These are phyloP conservation scores for Spiromastix sp. DNA, from an alignment of 2,329 filamentous ascomycete genomes.

Conservation along the genomic window DNA sequence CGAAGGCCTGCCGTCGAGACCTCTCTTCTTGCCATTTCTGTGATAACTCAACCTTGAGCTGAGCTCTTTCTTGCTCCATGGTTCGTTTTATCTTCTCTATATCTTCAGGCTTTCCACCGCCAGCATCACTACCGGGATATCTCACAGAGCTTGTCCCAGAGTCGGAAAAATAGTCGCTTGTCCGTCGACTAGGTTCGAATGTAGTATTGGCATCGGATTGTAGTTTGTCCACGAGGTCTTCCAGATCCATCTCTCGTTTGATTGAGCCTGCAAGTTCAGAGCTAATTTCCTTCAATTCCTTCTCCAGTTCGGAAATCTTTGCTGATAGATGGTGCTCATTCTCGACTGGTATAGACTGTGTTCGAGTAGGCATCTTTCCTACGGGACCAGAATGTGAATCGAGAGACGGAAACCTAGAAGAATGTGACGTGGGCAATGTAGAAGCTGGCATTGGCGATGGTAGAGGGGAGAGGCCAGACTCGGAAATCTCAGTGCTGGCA, in stretches of 20 bases:
- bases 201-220: constrained; percentile 61
- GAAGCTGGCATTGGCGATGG: constrained; percentile 42
- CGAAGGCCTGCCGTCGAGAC: constrained; percentile 60
- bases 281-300: constrained; percentile 87
- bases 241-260: constrained; percentile 87
- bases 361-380: constrained; percentile 32
- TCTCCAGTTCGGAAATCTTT: constrained; percentile 79
- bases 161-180: constrained; percentile 97
- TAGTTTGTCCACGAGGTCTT: constrained; percentile 81
- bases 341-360: constrained; percentile 31
- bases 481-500: constrained; percentile 53
- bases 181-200: constrained; percentile 56
- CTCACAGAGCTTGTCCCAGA: constrained; percentile 81
- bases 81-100: constrained; percentile 72
- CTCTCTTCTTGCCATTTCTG: constrained; percentile 83
- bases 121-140: constrained; percentile 52
- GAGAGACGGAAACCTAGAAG: constrained; percentile 13
- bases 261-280: constrained; percentile 88
- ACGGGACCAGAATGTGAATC: constrained; percentile 34
- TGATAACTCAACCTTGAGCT: constrained; percentile 72
- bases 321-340: constrained; percentile 38
- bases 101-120: constrained; percentile 52
- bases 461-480: constrained; percentile 47
- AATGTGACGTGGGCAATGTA: constrained; percentile 11
- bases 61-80: constrained; percentile 84